A percentile compares a stretch with the other conserved stretches of the same genome.
phyloP scores from a whole-genome alignment of 1,284 basidiomycete genomes.

The Moesziomyces sp. region DNA sequence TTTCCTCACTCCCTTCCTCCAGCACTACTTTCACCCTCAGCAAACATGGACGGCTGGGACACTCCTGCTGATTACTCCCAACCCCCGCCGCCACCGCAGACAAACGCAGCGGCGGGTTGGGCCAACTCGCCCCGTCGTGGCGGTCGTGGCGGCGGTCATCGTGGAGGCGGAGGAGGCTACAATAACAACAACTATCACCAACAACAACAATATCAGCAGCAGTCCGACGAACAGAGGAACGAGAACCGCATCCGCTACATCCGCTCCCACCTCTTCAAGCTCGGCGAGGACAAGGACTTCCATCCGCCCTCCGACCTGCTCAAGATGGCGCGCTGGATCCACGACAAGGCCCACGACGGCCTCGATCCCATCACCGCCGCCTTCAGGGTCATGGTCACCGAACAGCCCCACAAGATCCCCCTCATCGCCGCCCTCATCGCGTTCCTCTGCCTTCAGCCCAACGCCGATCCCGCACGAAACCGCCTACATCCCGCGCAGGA shows the following conservation, averaged over 20 bases:
- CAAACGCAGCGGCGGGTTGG: conserved; percentile 19
- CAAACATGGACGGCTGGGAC: conserved; percentile 32
- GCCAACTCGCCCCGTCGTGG: conserved; percentile 36
- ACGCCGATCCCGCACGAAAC: conserved; percentile 3
- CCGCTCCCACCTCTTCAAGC: conserved; percentile 50
- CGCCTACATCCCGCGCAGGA: no score
- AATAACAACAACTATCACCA: conserved; percentile 3
- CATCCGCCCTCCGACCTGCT: conserved; percentile 55
- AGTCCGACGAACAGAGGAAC: conserved; percentile 37
- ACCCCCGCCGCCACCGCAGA: background rate
- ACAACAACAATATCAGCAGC: conserved; percentile 19
- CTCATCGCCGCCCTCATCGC: conserved; percentile 62
- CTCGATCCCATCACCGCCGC: conserved; percentile 47
- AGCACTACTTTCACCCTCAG: background rate
- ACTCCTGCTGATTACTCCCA: conserved; percentile 3
- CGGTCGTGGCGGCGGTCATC: conserved; percentile 20
- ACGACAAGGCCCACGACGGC: conserved; percentile 44
- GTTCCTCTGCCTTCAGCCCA: conserved; percentile 50
- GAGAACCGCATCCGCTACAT: conserved; percentile 45
- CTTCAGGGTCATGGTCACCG: conserved; percentile 59
- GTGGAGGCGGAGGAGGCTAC: conserved; percentile 13
- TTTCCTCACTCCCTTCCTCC: background rate
- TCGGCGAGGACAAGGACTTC: conserved; percentile 54
- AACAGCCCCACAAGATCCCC: conserved; percentile 59
- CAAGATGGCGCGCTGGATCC: conserved; percentile 58